Percentiles rank a stretch among this genome's conserved stretches.
Evolutionary conservation across 1,284 basidiomycete genomes (phyloP).

Genomic region (Puccinia brachypodii): DNA sequence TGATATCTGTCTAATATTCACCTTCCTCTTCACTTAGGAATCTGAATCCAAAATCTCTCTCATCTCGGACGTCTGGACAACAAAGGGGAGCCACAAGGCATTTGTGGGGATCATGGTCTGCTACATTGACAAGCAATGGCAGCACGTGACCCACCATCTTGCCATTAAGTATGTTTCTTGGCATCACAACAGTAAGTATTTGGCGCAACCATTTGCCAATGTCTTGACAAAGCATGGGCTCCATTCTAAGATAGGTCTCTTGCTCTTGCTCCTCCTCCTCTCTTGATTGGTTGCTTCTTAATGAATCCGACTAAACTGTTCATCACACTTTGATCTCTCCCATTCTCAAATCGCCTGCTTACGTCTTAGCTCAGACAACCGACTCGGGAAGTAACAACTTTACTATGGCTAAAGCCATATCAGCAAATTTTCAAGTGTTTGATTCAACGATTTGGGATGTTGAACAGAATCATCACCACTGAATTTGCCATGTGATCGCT

Average conservation of each 20-base stretch:
- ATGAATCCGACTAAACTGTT: no score
- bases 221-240: background rate
- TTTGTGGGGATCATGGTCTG: background rate
- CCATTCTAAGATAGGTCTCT: background rate
- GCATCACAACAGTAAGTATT: conserved; percentile 4
- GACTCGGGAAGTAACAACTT: conserved; percentile 7
- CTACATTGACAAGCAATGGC: background rate
- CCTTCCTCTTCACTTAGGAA: background rate
- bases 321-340: background rate
- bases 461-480: background rate
- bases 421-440: background rate
- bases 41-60: background rate
- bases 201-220: background rate
- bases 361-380: background rate
- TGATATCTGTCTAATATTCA: background rate
- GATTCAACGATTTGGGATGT: background rate
- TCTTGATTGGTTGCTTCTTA: no score
- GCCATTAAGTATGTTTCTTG: conserved; percentile 1
- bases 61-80: background rate
- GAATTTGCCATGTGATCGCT: background rate
- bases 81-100: background rate
- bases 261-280: background rate
- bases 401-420: background rate
- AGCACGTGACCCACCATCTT: background rate
- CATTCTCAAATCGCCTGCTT: background rate